A percentile compares a stretch with the other conserved stretches of the same genome.
phyloP scores from a whole-genome alignment of 2,329 filamentous ascomycete genomes.

The Fusarium succisae region DNA sequence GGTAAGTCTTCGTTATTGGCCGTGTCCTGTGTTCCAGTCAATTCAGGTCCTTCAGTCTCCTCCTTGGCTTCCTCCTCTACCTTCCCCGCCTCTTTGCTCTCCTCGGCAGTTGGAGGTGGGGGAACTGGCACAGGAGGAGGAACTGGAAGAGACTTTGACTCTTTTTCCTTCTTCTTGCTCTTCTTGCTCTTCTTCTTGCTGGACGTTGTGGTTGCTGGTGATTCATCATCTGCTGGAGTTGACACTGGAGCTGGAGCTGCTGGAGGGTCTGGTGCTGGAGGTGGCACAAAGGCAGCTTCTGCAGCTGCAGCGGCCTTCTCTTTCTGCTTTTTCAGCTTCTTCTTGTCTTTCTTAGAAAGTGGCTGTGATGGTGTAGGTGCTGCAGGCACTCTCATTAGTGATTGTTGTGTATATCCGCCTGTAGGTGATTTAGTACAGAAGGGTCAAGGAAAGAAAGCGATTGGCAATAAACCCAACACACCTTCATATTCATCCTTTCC shows the following conservation, averaged over 20 bases:
- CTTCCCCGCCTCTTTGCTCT: conserved; percentile 30
- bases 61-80: conserved; percentile 25
- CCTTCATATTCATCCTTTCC: conserved; percentile 32
- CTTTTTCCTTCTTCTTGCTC: conserved; percentile 34
- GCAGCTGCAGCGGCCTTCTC: conserved; percentile 8
- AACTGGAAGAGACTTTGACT: conserved; percentile 5
- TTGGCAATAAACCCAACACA: conserved; percentile 11
- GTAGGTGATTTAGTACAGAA: not conserved
- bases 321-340: conserved; percentile 29
- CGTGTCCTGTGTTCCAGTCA: conserved; percentile 19
- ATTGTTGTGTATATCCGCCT: conserved; percentile 23
- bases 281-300: conserved; percentile 8
- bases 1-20: conserved; percentile 8
- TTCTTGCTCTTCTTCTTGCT: conserved; percentile 38
- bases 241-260: conserved; percentile 4
- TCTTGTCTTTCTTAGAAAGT: conserved; percentile 35
- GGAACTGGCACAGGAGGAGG: conserved; percentile 3
- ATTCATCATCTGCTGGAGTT: conserved; percentile 16
- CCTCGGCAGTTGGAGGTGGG: conserved; percentile 7
- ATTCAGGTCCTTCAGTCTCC: conserved; percentile 24
- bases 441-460: not conserved
- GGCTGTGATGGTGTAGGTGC: conserved; percentile 1
- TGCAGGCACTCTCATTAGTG: conserved; percentile 20
- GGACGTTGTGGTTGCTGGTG: conserved; percentile 9
- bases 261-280: conserved; percentile 21